These are phyloP conservation scores for Hymenoscyphus occultus DNA, from an alignment of 2,329 filamentous ascomycete genomes.

Conservation along the genomic window DNA sequence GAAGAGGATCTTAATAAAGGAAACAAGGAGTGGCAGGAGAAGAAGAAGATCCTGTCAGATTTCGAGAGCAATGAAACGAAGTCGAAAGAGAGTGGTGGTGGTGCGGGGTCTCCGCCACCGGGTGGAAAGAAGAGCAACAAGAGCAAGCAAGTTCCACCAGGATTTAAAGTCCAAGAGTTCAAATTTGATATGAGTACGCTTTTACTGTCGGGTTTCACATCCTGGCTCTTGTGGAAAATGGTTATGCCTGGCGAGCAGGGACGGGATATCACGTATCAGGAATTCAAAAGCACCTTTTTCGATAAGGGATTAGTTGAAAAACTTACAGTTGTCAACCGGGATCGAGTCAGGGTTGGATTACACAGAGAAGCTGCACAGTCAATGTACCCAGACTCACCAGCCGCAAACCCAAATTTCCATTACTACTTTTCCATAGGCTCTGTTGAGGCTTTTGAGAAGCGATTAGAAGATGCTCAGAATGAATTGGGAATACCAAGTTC, in stretches of 20 bases:
- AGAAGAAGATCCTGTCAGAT: slow-evolving; percentile 24
- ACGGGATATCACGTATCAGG: slow-evolving; percentile 95
- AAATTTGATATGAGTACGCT: slow-evolving; percentile 34
- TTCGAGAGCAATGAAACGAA: slow-evolving; percentile 27
- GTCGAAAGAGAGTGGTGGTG: slow-evolving; percentile 16
- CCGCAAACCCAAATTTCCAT: slow-evolving; percentile 65
- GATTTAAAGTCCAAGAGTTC: slow-evolving; percentile 27
- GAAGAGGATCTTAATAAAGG: slow-evolving; percentile 14
- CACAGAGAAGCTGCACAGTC: slow-evolving; percentile 70
- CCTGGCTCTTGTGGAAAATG: slow-evolving; percentile 61
- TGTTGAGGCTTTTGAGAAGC: slow-evolving; percentile 85
- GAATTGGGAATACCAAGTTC: slow-evolving; percentile 80
- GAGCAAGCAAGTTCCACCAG: slow-evolving; percentile 31
- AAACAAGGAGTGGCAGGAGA: not conserved
- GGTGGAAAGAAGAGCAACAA: slow-evolving; percentile 38
- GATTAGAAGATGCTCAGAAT: slow-evolving; percentile 81
- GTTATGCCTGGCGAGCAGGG: slow-evolving; percentile 64
- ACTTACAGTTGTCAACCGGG: slow-evolving; percentile 75
- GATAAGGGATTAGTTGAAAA: slow-evolving; percentile 96
- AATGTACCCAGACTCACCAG: slow-evolving; percentile 74
- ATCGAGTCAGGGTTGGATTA: slow-evolving; percentile 75
- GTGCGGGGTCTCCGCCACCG: slow-evolving; percentile 22
- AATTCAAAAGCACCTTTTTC: slow-evolving; percentile 88
- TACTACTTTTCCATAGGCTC: slow-evolving; percentile 97
- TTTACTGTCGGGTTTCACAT: slow-evolving; percentile 53